Base-by-base conservation (phyloP, 2,329 filamentous ascomycete genomes). In the Monosporascus sp. region DNA sequence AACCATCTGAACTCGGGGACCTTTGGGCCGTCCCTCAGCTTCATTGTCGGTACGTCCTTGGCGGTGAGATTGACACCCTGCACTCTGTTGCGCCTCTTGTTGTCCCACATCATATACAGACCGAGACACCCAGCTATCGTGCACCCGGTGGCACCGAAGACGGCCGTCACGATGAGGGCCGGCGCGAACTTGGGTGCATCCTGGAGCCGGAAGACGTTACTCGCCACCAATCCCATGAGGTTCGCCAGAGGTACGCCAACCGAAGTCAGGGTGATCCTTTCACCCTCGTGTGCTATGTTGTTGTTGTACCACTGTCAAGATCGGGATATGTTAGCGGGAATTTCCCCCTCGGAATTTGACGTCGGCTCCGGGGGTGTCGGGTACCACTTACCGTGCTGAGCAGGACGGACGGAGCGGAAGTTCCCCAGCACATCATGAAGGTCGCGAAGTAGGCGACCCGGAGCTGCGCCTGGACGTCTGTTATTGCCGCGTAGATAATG, bases 391-490 rank as follows among this genome's bases (percentile, higher is more conserved):
- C 66, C 11, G 68, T 70, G 49, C 66, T 68, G 17, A 86, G 74
- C 14, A 92, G 74, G 8, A 91, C 87, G 0, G 83, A 88, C 0
- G 89, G 88, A 0, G 88, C 87, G 1, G 83, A 86, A 0, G 87
- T 90, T 17, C 88, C 88, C 84, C 87, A 90, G 11, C 84, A 87
- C 86, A 91, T 90, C 85, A 91, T 88, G 68, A 91, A 92, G 51
- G 80, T 85, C 5, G 87, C 86, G 58, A 85, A 90, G 64, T 91
- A 91, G 0, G 87, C 88, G 1, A 90, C 75, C 3, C 79, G 76
- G n/a, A 87, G 67, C 39, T 87, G 74, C 3, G 73, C 62, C 38
- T 81, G 67, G 17, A 90, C 82, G 60, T 85, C 77, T 27, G 82
- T 72, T 54, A 93, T 86, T 20, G 84, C 77, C 0, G 87, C 86